Evolutionary conservation across 495 filamentous ascomycete species (phyloP).

Genomic region (Penicillium mononematosum): DNA sequence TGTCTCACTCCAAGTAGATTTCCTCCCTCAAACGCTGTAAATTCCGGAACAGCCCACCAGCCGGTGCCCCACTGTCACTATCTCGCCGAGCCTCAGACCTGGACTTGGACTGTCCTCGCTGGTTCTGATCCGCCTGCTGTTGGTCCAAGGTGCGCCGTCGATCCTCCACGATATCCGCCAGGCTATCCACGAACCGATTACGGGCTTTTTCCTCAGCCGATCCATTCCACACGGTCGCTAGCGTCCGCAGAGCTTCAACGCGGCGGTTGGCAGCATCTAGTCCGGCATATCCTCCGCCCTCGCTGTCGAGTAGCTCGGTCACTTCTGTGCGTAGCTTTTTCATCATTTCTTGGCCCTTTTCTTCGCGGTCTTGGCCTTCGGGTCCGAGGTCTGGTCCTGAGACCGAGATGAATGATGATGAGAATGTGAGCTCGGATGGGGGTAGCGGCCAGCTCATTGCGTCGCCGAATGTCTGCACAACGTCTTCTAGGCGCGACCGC

Average conservation of each 20-base stretch:
- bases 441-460: conserved; percentile 93
- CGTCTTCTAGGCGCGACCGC: conserved; percentile 74
- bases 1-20: conserved; percentile 54
- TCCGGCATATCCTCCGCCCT: conserved; percentile 36
- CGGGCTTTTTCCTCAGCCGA: conserved; percentile 91
- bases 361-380: conserved; percentile 64
- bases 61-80: conserved; percentile 49
- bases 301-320: conserved; percentile 57
- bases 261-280: conserved; percentile 68
- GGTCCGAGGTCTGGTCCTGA: conserved; percentile 69
- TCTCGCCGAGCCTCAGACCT: conserved; percentile 33
- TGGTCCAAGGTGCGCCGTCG: conserved; percentile 56
- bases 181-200: conserved; percentile 72
- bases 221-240: conserved; percentile 83
- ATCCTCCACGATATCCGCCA: conserved; percentile 61
- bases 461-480: conserved; percentile 85
- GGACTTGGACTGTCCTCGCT: conserved; percentile 22
- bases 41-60: conserved; percentile 76
- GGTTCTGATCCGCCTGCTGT: conserved; percentile 42
- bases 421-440: conserved; percentile 68
- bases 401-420: conserved; percentile 77
- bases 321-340: conserved; percentile 71
- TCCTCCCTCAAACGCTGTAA: conserved; percentile 76
- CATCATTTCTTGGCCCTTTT: conserved; percentile 73
- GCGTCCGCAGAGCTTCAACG: conserved; percentile 68